phyloP scores from a whole-genome alignment of 2,329 filamentous ascomycete genomes.

The Cladophialophora yegresii region DNA sequence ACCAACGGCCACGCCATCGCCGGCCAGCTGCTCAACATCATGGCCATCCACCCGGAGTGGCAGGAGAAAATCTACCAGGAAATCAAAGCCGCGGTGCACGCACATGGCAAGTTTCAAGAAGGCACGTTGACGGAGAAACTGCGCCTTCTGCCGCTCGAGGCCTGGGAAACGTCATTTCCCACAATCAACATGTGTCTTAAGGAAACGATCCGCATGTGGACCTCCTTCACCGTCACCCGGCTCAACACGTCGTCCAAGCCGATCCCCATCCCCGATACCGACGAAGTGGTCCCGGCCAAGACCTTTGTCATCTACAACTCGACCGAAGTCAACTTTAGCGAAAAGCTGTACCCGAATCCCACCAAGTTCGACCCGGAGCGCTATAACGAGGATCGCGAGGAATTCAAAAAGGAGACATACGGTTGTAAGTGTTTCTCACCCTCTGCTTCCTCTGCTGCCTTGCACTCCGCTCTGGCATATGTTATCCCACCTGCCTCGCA shows the following conservation, averaged over 20 bases:
- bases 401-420: neutral
- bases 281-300: neutral
- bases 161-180: neutral
- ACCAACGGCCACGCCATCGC: neutral
- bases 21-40: neutral
- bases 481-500: too few species aligned
- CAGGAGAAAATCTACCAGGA: neutral
- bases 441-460: neutral
- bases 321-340: neutral
- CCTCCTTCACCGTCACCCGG: neutral
- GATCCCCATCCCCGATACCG: neutral
- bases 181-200: neutral
- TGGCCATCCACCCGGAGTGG: neutral
- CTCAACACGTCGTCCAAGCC: neutral
- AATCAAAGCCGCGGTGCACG: neutral
- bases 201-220: neutral
- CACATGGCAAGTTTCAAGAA: neutral
- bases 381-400: neutral
- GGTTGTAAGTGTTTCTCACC: neutral
- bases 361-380: neutral
- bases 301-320: slow-evolving; percentile 1
- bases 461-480: too few species aligned
- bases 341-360: neutral
- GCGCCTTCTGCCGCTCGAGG: neutral
- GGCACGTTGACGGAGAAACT: neutral